Base-by-base conservation (phyloP, 768 basidiomycete species). In the Chalciporus pseudorubinellus region DNA sequence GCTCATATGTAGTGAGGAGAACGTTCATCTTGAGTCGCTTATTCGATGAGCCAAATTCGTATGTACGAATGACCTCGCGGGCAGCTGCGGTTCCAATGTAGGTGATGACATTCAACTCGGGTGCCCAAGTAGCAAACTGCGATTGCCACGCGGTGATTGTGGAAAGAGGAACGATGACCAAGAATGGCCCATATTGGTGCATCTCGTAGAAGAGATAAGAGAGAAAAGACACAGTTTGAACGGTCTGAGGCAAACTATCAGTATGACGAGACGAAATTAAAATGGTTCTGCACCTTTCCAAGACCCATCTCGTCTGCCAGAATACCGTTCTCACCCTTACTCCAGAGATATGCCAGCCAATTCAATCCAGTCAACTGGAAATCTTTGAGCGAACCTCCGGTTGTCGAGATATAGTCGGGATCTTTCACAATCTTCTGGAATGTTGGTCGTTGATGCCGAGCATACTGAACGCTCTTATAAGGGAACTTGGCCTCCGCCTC, bases 281-380 rank as follows among this genome's bases (percentile, higher is more conserved):
- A 24, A 10, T n/a, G 28, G 22, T 22, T 18, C 59, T 47, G 55
- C 41, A 89, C 81, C 83, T 99, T 99, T 48, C 97, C 97, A 21
- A 99, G 87, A 67, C 97, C 97, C 97, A 98, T 99, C 79, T 99
- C 97, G 64, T 99, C 97, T 1, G 97, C 97, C 31, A 99, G 74
- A 52, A 99, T 97, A 18, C 97, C 97, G 65, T 98, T 98, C 61
- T 95, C 89, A 9, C 91, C 91, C 59, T 92, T 84, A 58, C 81
- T 85, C 97, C 97, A 98, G 14, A 95, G 75, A 70, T 95, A 98
- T 4, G 92, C 88, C n/a, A 99, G 78, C 97, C 97, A 99, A 66
- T 99, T 99, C 56, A 99, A 77, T 20, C 97, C 97, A 3, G 93
- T 97, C 36, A 98, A 77, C 74, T 99, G 97, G 75, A 99, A 99